These are phyloP conservation scores for Leishmania braziliensis DNA, from an alignment of 208 protist genomes.

Conservation along the genomic window DNA sequence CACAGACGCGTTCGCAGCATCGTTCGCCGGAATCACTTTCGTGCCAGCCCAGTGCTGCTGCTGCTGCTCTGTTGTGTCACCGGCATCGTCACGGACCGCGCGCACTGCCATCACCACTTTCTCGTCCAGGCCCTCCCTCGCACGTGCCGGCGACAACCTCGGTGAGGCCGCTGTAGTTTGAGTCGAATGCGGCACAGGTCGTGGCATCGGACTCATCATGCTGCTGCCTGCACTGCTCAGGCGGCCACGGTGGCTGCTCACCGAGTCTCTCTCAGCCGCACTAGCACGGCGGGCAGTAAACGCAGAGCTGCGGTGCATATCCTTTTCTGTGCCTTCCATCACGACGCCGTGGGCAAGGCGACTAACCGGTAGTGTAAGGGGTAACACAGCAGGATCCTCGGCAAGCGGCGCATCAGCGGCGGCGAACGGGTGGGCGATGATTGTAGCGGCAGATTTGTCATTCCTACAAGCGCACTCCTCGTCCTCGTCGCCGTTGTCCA, in stretches of 20 bases:
- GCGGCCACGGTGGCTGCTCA: background rate
- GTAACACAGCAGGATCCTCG: background rate
- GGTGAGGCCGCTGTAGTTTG: background rate
- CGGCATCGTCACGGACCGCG: background rate
- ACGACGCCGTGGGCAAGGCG: background rate
- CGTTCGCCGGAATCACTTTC: background rate
- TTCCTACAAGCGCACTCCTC: background rate
- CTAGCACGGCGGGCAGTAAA: background rate
- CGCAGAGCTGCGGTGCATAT: background rate
- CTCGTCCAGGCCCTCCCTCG: conserved; percentile 8
- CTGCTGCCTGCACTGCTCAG: conserved; percentile 8
- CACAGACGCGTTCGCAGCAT: background rate
- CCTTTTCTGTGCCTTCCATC: conserved; percentile 3
- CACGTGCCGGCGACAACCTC: conserved; percentile 8
- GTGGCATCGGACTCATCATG: conserved; percentile 40
- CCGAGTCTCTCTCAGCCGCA: background rate
- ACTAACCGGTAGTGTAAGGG: background rate
- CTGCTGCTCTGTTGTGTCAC: background rate
- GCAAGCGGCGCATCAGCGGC: background rate
- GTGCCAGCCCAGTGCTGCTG: background rate
- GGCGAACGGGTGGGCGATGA: background rate
- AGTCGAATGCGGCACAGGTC: conserved; percentile 14
- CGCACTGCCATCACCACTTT: background rate
- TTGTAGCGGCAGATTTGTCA: too few relatives aligned
- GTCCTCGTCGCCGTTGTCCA: conserved; percentile 1